Conservation (phyloP, 2,329 filamentous ascomycete species). For the Talaromyces sp. region DNA sequence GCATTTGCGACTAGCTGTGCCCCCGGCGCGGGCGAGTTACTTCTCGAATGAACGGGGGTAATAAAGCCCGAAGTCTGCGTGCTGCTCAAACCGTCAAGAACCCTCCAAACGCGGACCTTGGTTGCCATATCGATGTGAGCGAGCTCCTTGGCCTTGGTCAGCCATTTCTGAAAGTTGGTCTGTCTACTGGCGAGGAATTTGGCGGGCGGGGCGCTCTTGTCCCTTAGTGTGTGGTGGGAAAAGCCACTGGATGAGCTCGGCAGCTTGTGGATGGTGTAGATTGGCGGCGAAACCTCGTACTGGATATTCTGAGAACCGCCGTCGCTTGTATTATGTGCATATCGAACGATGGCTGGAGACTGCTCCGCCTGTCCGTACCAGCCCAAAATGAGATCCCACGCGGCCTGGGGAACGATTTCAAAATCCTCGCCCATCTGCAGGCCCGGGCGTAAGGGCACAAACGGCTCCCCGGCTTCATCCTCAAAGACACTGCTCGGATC, state of each 20-base stretch:
- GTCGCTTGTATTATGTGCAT: constrained; percentile 69
- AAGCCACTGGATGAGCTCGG: constrained; percentile 55
- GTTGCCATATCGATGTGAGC: constrained; percentile 63
- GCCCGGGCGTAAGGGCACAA: constrained; percentile 69
- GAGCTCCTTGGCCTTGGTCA: constrained; percentile 67
- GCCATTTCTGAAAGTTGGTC: constrained; percentile 67
- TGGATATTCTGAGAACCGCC: constrained; percentile 63
- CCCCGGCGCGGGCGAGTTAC: constrained; percentile 41
- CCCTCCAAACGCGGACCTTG: constrained; percentile 73
- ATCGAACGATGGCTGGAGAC: constrained; percentile 68
- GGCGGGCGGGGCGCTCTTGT: constrained; percentile 57
- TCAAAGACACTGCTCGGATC: constrained; percentile 39
- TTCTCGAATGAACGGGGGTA: constrained; percentile 41
- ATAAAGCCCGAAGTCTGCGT: constrained; percentile 39
- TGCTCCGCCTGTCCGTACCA: constrained; percentile 76
- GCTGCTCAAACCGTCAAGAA: constrained; percentile 46
- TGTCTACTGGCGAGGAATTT: constrained; percentile 68
- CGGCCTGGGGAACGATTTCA: constrained; percentile 69
- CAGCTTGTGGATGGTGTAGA: constrained; percentile 80
- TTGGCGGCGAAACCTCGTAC: constrained; percentile 78
- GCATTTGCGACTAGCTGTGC: constrained; percentile 38
- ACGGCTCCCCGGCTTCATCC: constrained; percentile 48
- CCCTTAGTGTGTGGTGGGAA: constrained; percentile 57
- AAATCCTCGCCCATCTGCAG: constrained; percentile 64
- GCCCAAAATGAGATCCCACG: constrained; percentile 73